Percentiles rank a stretch among this genome's conserved stretches.
These are phyloP conservation scores for Psilocybe cubensis DNA, from an alignment of 768 basidiomycete species.

Conservation along the genomic window DNA sequence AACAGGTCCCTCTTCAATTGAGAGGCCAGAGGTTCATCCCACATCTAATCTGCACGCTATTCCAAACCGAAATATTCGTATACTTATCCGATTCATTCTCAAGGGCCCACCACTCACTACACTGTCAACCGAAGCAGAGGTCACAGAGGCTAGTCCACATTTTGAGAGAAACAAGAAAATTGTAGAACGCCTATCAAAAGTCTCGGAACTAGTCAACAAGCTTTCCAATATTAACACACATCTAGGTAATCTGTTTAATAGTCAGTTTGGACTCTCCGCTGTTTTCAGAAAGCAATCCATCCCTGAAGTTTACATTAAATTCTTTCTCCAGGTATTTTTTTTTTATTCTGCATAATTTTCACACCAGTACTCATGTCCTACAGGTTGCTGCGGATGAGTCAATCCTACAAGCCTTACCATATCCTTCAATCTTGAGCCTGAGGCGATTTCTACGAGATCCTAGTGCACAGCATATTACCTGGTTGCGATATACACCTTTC, in stretches of 20 bases:
- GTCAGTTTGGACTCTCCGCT: neutral
- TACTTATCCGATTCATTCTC: neutral
- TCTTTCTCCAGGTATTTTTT: constrained; percentile 5
- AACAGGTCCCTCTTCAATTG: constrained; percentile 7
- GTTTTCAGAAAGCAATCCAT: neutral
- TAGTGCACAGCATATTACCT: no score
- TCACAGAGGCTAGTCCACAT: neutral
- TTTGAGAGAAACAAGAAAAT: neutral
- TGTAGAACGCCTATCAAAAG: neutral
- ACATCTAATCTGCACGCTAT: constrained; percentile 6
- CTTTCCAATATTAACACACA: neutral
- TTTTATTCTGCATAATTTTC: neutral
- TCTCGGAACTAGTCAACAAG: neutral
- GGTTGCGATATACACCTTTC: no score
- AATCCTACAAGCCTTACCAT: no score
- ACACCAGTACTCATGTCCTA: no score
- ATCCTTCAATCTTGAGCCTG: no score
- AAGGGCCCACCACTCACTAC: neutral
- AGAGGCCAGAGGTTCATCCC: neutral
- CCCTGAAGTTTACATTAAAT: neutral
- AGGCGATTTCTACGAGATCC: no score
- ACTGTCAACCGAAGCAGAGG: neutral
- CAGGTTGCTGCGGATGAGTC: no score
- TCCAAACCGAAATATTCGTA: constrained; percentile 1
- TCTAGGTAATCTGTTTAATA: neutral